These are phyloP conservation scores for Tylopilus orsonianus DNA, from an alignment of 1,284 basidiomycete species.

Conservation along the genomic window DNA sequence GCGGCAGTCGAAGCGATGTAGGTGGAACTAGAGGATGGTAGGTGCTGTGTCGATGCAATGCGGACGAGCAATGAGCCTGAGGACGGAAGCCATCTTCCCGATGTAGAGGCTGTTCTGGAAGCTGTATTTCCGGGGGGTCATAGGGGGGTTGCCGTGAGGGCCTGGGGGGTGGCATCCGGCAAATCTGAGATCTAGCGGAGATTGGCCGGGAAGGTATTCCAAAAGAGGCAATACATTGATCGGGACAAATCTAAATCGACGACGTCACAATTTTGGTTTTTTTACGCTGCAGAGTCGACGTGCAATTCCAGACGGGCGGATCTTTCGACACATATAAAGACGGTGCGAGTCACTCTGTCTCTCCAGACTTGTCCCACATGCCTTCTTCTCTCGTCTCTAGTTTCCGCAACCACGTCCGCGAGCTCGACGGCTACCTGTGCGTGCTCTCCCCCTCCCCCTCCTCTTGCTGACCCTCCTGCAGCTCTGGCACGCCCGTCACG, in stretches of 20 bases:
- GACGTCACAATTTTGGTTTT: conserved; percentile 16
- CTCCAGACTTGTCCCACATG: not conserved
- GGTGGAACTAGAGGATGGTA: not conserved
- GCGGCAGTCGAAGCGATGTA: not conserved
- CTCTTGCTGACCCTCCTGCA: conserved; percentile 28
- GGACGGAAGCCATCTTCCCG: no score
- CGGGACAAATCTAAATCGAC: conserved; percentile 1
- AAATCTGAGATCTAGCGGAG: conserved; percentile 14
- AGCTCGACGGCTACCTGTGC: conserved; percentile 56
- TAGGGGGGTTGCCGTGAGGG: not conserved
- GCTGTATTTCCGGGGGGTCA: conserved; percentile 4
- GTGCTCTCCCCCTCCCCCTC: conserved; percentile 17
- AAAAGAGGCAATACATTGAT: conserved; percentile 2
- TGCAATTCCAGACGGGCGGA: conserved; percentile 13
- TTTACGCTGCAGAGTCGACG: not conserved
- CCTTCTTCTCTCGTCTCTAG: conserved; percentile 40
- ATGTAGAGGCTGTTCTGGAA: not conserved
- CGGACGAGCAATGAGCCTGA: no score
- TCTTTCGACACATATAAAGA: conserved; percentile 13
- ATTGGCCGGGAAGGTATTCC: conserved; percentile 3
- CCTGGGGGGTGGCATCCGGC: not conserved
- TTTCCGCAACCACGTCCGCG: conserved; percentile 50
- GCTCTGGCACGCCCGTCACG: conserved; percentile 58
- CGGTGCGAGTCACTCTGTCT: not conserved
- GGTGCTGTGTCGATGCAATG: conserved; percentile 1